Percentiles rank a stretch among this genome's conserved stretches.
Evolutionary conservation across 2,329 filamentous ascomycete genomes (phyloP).

Genomic region (Diplocarpon rosae): DNA sequence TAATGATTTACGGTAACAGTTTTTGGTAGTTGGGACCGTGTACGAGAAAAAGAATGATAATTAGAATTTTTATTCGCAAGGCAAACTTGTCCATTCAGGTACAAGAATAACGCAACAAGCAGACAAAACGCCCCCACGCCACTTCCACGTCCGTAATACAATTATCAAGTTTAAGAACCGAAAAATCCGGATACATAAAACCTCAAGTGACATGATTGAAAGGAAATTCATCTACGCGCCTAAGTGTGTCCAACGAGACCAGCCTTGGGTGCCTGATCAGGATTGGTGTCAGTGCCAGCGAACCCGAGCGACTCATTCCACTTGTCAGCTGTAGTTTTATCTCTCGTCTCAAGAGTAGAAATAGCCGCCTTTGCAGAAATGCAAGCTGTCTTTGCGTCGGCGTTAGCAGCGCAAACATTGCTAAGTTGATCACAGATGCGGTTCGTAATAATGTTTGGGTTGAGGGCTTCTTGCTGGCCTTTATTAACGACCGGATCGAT

Average conservation of each 20-base stretch:
- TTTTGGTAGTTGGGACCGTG: too few species aligned
- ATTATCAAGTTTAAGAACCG: too few species aligned
- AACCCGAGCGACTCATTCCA: slow-evolving; percentile 32
- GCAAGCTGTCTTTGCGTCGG: slow-evolving; percentile 45
- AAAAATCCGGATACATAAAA: too few species aligned
- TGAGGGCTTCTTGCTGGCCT: slow-evolving; percentile 55
- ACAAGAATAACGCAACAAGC: too few species aligned
- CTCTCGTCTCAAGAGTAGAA: slow-evolving; percentile 36
- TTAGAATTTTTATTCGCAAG: too few species aligned
- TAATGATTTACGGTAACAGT: too few species aligned
- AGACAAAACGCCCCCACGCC: too few species aligned
- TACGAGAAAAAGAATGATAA: too few species aligned
- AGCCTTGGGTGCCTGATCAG: slow-evolving; percentile 23
- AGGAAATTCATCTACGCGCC: too few species aligned
- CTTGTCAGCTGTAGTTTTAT: slow-evolving; percentile 37
- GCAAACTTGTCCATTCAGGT: too few species aligned
- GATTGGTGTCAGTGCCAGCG: slow-evolving; percentile 21
- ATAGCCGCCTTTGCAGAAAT: slow-evolving; percentile 41
- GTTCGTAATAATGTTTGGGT: slow-evolving; percentile 66
- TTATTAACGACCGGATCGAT: slow-evolving; percentile 48
- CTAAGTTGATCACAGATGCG: slow-evolving; percentile 58
- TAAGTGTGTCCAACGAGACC: slow-evolving; percentile 21
- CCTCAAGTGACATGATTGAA: too few species aligned
- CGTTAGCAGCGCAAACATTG: slow-evolving; percentile 54
- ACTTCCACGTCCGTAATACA: too few species aligned